Evolutionary conservation across 495 filamentous ascomycete species (phyloP).

Genomic region (Trichoderma erinaceum): DNA sequence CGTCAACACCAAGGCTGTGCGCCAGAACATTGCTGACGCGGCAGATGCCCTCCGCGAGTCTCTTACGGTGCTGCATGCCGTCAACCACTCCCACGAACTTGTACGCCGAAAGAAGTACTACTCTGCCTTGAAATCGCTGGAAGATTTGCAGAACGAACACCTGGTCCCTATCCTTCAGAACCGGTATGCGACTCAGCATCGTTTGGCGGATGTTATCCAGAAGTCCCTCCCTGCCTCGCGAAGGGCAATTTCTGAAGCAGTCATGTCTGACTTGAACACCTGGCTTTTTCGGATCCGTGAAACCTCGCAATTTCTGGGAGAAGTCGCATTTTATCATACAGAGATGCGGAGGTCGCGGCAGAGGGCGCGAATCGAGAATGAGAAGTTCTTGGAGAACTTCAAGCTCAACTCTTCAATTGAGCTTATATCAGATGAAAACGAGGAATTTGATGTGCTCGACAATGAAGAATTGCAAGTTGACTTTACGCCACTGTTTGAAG

Average conservation of each 20-base stretch:
- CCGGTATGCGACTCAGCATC: constrained; percentile 86
- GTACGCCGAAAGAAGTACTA: constrained; percentile 91
- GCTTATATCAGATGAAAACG: constrained; percentile 85
- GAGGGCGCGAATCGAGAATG: constrained; percentile 66
- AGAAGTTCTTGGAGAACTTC: constrained; percentile 68
- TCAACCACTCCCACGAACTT: constrained; percentile 91
- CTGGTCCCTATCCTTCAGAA: constrained; percentile 54
- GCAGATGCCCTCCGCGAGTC: constrained; percentile 83
- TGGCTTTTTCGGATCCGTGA: constrained; percentile 97
- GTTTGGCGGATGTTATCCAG: constrained; percentile 93
- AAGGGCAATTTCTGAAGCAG: constrained; percentile 85
- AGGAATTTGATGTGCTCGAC: constrained; percentile 89
- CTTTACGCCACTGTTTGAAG: constrained; percentile 92
- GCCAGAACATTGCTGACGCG: constrained; percentile 97
- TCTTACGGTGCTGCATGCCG: constrained; percentile 81
- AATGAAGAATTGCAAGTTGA: constrained; percentile 92
- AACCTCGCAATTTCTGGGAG: constrained; percentile 88
- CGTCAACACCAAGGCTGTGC: constrained; percentile 81
- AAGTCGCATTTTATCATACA: constrained; percentile 95
- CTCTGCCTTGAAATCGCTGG: constrained; percentile 83
- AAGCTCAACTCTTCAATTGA: constrained; percentile 95
- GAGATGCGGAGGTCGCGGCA: constrained; percentile 79
- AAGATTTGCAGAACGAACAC: constrained; percentile 94
- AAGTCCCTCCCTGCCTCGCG: constrained; percentile 90
- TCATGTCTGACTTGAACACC: constrained; percentile 95